Base-by-base conservation (phyloP, 2,329 filamentous ascomycete species). In the Diaporthe sp. region DNA sequence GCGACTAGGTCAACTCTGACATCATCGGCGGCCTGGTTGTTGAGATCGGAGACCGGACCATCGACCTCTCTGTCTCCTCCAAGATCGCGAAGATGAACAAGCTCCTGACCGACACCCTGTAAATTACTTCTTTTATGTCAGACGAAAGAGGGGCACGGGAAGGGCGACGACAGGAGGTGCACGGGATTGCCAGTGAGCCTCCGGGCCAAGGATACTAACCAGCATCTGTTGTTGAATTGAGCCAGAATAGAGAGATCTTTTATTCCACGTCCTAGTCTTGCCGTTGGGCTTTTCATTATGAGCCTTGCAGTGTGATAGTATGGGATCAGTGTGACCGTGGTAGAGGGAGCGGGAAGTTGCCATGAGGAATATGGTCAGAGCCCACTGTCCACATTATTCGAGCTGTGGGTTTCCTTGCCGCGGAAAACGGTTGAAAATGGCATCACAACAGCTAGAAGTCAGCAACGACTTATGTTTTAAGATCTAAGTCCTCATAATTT, bases 41-140 rank as follows among this genome's bases (percentile, higher is more conserved):
- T 83, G 96, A 98, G 89, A 94, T 98, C 81, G 96, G 96, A 83
- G 96, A 98, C 91, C 94, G 96, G 84, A 98, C 96, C 85, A 98
- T 99, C 84, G 97, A 99, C 88, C 94, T 98, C 81, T 97, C 94
- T 87, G 96, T 99, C 83, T 96, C 96, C 68, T 90, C 94, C 85
- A 97, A 96, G 91, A 94, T 99, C 87, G 91, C 94, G 86, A 98
- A 95, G 92, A 95, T 99, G 92, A 99, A 99, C 95, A 99, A 98
- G 94, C 93, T 98, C 85, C 94, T 99, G 84, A 96, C 91, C 81
- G 97, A 99, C 88, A 91, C 94, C 87, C 90, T 99, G 94, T 99
- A 98, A 94, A 95, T 80, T 82, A 82, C 80, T 80, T 79, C 25
- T 22, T 70, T 70, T 62, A 68, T 74, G 37, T 62, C 67, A 60